Percentiles rank a stretch among this genome's conserved stretches.
phyloP scores from a whole-genome alignment of 305 asterid genomes.

The Solanum hybrid region DNA sequence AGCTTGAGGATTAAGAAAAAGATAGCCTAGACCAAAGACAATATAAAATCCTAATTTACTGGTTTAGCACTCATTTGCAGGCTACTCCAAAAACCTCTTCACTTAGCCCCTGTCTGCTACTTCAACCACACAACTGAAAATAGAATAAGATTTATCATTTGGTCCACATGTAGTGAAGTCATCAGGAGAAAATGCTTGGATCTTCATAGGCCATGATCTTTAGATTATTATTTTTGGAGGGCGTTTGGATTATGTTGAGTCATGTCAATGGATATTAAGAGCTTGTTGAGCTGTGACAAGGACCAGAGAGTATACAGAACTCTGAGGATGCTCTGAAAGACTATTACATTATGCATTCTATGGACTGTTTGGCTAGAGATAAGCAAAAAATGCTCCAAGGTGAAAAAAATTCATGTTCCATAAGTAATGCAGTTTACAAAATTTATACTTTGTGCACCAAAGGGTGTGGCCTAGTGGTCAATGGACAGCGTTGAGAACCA shows the following conservation, averaged over 20 bases:
- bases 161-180: background rate
- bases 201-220: background rate
- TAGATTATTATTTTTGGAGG: background rate
- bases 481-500: background rate
- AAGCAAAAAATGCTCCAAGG: background rate
- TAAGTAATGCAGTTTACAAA: background rate
- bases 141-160: background rate
- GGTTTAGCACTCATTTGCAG: background rate
- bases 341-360: background rate
- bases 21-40: background rate
- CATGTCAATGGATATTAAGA: background rate
- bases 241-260: background rate
- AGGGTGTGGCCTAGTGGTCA: background rate
- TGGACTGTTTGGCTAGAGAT: background rate
- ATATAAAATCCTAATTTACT: background rate
- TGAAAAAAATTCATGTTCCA: background rate
- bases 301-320: background rate
- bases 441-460: background rate
- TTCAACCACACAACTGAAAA: background rate
- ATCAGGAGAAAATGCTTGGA: background rate
- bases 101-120: background rate
- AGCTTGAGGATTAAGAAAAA: background rate
- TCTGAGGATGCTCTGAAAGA: background rate
- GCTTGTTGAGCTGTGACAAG: background rate
- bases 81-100: background rate